Percentiles rank a stretch among this genome's conserved stretches.
Evolutionary conservation across 345 rosid species (phyloP).

Genomic region (Syzygium oleosum): DNA sequence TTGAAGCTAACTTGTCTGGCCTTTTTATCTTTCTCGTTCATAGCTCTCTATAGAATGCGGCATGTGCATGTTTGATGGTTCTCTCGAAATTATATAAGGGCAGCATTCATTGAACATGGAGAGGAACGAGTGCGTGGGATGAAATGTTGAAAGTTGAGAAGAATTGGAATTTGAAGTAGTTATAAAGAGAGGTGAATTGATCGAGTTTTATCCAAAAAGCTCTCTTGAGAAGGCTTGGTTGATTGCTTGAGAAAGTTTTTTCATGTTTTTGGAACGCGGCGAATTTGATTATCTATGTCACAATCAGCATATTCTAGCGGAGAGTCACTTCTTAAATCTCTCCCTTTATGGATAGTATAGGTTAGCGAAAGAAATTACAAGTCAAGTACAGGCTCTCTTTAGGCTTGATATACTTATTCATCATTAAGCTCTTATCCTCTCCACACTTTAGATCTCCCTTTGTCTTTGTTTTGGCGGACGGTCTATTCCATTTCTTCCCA

Average conservation of each 20-base stretch:
- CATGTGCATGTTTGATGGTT: not conserved
- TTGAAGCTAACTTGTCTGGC: not conserved
- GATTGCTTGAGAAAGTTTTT: not conserved
- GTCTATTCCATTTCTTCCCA: too few relatives aligned
- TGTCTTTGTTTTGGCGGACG: too few relatives aligned
- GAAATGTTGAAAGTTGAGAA: not conserved
- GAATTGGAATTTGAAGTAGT: not conserved
- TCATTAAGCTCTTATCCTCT: too few relatives aligned
- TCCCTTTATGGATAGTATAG: too few relatives aligned
- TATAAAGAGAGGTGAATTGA: not conserved
- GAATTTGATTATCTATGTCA: not conserved
- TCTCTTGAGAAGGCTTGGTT: not conserved
- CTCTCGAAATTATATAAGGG: not conserved
- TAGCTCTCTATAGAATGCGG: not conserved
- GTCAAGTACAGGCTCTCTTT: too few relatives aligned
- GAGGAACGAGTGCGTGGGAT: not conserved
- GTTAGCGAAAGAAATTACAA: too few relatives aligned
- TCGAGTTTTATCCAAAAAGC: not conserved
- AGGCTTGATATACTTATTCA: too few relatives aligned
- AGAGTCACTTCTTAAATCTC: too few relatives aligned
- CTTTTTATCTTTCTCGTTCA: not conserved
- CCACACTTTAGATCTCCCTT: too few relatives aligned
- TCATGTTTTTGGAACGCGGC: not conserved
- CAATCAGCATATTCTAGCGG: rapidly evolving
- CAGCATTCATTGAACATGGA: not conserved